Evolutionary conservation across 257 asterid species (phyloP), one percentile per base, ranked within the genome.

Genomic region (Prunella vulgaris): DNA sequence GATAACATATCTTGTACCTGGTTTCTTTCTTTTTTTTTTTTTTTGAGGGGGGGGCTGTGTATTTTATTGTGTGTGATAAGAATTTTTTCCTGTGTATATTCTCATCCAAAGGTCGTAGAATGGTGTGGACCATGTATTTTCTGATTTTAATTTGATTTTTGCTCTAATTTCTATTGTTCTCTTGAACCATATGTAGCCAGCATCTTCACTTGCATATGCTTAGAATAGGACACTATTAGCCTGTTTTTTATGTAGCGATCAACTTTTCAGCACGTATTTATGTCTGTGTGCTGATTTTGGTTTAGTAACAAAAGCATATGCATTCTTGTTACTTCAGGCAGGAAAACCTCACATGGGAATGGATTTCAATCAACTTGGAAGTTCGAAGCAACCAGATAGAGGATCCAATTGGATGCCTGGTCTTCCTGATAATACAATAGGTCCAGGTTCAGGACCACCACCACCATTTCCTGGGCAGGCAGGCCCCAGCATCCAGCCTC

Each of bases 301-400:
- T n/a, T n/a, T n/a, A n/a, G n/a, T n/a, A n/a, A n/a, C n/a, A n/a
- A n/a, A n/a, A n/a, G n/a, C n/a, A n/a, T n/a, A n/a, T n/a, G n/a
- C n/a, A 44, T 66, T 74, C 64, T 77, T 64, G 25, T 81, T 67
- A 60, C 66, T 77, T 62, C 73, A 90, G 98, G 79, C 59, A 69
- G 93, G 95, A 69, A 82, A 82, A 69, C 83, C 89, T 70, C 96
- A 83, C 76, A 12, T 84, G 77, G 93, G 92, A 77, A 80, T 85
- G 71, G 98, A 93, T 24, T 93, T 75, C 84, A 85, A 81, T 78
- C 96, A 86, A 79, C 76, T 27, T 24, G 96, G 95, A 77, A 82
- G 81, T 83, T 80, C 95, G 24, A 85, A 76, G 82, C 96, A 81
- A 80, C 63, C 86, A 40, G 96, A 85, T 70, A 80, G 92, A 76